These are phyloP conservation scores for Malbranchea zuffiana DNA, from an alignment of 2,329 filamentous ascomycete species.

Conservation along the genomic window DNA sequence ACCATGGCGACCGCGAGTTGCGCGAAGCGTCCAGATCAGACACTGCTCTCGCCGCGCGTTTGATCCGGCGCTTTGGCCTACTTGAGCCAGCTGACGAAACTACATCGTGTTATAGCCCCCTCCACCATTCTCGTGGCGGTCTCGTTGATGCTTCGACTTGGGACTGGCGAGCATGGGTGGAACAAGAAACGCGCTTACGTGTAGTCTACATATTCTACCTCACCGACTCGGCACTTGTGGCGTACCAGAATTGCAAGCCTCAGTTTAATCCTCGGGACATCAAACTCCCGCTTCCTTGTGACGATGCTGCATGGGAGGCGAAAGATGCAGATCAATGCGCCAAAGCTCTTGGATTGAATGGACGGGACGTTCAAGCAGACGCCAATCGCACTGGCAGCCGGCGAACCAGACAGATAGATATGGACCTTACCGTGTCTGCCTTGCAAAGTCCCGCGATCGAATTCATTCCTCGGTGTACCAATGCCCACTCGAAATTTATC, in stretches of 20 bases:
- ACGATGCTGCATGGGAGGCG: conserved; percentile 66
- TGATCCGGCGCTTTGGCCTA: conserved; percentile 49
- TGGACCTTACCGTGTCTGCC: conserved; percentile 51
- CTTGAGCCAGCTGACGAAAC: conserved; percentile 39
- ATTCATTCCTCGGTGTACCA: conserved; percentile 56
- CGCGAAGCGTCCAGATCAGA: conserved; percentile 52
- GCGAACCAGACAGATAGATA: conserved; percentile 52
- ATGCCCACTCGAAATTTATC: conserved; percentile 63
- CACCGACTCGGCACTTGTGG: conserved; percentile 52
- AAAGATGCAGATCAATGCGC: conserved; percentile 49
- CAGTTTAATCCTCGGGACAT: conserved; percentile 55
- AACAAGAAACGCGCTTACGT: conserved; percentile 58
- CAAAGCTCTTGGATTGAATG: conserved; percentile 53
- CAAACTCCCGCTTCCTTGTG: conserved; percentile 55
- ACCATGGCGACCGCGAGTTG: conserved; percentile 59
- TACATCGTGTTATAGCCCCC: conserved; percentile 46
- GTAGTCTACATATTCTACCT: conserved; percentile 56
- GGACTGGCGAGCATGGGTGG: conserved; percentile 57
- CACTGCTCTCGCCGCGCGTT: conserved; percentile 46
- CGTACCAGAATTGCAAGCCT: conserved; percentile 60
- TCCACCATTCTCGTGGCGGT: conserved; percentile 47
- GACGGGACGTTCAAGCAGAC: conserved; percentile 43
- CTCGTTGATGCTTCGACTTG: conserved; percentile 44
- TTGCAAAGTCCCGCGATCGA: conserved; percentile 49
- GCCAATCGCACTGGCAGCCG: conserved; percentile 52